Evolutionary conservation across 495 filamentous ascomycete genomes (phyloP).

Genomic region (Elasticomyces elasticus): DNA sequence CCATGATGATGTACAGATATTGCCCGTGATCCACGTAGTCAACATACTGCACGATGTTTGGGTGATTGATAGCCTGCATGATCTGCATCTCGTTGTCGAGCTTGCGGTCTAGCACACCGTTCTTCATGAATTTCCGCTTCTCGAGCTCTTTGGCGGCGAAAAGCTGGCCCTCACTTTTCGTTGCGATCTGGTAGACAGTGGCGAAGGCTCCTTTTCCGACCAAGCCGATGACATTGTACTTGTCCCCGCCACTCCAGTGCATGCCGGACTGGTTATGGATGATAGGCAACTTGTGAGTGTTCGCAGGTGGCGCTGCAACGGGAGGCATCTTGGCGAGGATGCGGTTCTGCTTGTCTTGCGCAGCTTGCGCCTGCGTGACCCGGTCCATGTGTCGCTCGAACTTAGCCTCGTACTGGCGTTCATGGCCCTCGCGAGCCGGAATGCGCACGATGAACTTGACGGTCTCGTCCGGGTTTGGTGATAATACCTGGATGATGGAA

Average conservation of each 20-base stretch:
- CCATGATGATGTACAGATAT: conserved; percentile 91
- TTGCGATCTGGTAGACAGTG: conserved; percentile 75
- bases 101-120: conserved; percentile 70
- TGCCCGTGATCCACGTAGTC: conserved; percentile 69
- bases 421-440: conserved; percentile 54
- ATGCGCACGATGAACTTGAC: conserved; percentile 80
- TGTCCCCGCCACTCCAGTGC: conserved; percentile 72
- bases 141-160: conserved; percentile 88
- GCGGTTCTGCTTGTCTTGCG: background rate
- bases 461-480: conserved; percentile 31
- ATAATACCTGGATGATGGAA: conserved; percentile 60
- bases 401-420: conserved; percentile 50
- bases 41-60: conserved; percentile 84
- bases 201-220: conserved; percentile 94
- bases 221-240: conserved; percentile 68
- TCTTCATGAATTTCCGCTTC: conserved; percentile 80
- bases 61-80: conserved; percentile 71
- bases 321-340: background rate
- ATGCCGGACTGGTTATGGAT: conserved; percentile 34
- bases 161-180: conserved; percentile 64
- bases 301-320: background rate
- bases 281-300: conserved; percentile 28
- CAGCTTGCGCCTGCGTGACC: conserved; percentile 14
- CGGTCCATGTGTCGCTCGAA: conserved; percentile 41
- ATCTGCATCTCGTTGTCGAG: conserved; percentile 93